Evolutionary conservation across 2,329 filamentous ascomycete species (phyloP).

Genomic region (Lachnum nothofagi): DNA sequence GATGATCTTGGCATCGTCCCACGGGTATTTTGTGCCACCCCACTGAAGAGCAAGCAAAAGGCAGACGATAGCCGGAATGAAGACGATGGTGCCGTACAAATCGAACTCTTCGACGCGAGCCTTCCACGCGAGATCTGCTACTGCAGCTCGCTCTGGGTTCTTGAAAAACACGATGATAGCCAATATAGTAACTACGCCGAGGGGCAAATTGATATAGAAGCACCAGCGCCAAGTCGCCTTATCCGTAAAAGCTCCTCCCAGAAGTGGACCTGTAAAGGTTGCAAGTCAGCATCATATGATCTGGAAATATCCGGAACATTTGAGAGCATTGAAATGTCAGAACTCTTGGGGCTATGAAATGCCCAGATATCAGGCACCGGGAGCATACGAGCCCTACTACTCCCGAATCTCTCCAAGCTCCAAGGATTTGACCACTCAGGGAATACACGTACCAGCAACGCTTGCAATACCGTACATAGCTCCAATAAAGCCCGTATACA

Average conservation of each 20-base stretch:
- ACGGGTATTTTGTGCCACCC: constrained; percentile 35
- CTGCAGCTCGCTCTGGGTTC: constrained; percentile 11
- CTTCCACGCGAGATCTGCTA: constrained; percentile 14
- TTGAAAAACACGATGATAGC: constrained; percentile 39
- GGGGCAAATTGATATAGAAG: constrained; percentile 31
- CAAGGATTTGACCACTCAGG: no score
- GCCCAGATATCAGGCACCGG: no score
- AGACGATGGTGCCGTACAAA: constrained; percentile 30
- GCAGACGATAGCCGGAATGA: constrained; percentile 32
- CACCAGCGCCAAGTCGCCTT: constrained; percentile 31
- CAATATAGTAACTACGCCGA: constrained; percentile 33
- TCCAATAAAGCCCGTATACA: constrained; percentile 26
- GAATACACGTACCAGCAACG: no score
- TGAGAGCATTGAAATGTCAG: no score
- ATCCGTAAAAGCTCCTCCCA: constrained; percentile 32
- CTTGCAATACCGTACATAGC: constrained; percentile 30
- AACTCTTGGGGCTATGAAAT: no score
- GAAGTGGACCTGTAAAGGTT: constrained; percentile 31
- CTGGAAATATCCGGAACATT: no score
- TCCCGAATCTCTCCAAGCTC: no score
- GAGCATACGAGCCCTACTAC: no score
- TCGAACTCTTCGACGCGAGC: constrained; percentile 29
- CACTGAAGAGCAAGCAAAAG: constrained; percentile 32
- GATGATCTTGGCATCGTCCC: constrained; percentile 19
- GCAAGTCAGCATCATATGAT: no score